Evolutionary conservation across 768 basidiomycete genomes (phyloP), one percentile per base, ranked within the genome.

Genomic region (Pluteus cervinus): DNA sequence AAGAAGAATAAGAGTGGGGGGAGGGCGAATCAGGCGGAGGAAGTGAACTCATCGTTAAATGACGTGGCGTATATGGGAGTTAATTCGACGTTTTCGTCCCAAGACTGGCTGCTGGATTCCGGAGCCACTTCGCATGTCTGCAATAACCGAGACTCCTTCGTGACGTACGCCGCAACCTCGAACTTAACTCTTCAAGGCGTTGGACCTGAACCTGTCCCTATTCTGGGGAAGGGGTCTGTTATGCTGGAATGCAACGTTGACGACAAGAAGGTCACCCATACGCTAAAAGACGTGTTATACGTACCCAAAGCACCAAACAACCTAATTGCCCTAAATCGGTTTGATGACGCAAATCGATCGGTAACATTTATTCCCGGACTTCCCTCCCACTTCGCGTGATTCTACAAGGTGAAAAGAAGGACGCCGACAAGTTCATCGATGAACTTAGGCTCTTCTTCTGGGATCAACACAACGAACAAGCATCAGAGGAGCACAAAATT

Each of bases 371-470:
- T n/a, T n/a, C n/a, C n/a, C n/a, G n/a, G n/a, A n/a, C n/a, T n/a
- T n/a, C n/a, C n/a, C n/a, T n/a, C n/a, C n/a, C n/a, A n/a, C n/a
- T n/a, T n/a, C n/a, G n/a, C n/a, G 5, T 11, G 39, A 43, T 35
- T 39, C 46, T 52, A 56, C 45, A 54, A 54, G 52, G 56, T 58
- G n/a, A n/a, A n/a, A n/a, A n/a, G n/a, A n/a, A n/a, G n/a, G n/a
- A n/a, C n/a, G n/a, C n/a, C n/a, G n/a, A n/a, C n/a, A n/a, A n/a
- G n/a, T n/a, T n/a, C n/a, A n/a, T n/a, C n/a, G n/a, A n/a, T n/a
- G n/a, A n/a, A n/a, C n/a, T n/a, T n/a, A n/a, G n/a, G n/a, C n/a
- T n/a, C n/a, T n/a, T n/a, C n/a, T n/a, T n/a, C n/a, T n/a, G n/a
- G n/a, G n/a, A n/a, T n/a, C n/a, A n/a, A n/a, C n/a, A n/a, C n/a